Conservation (phyloP, 202 grass and related monocot species). For the Brachypodium distachyon region DNA sequence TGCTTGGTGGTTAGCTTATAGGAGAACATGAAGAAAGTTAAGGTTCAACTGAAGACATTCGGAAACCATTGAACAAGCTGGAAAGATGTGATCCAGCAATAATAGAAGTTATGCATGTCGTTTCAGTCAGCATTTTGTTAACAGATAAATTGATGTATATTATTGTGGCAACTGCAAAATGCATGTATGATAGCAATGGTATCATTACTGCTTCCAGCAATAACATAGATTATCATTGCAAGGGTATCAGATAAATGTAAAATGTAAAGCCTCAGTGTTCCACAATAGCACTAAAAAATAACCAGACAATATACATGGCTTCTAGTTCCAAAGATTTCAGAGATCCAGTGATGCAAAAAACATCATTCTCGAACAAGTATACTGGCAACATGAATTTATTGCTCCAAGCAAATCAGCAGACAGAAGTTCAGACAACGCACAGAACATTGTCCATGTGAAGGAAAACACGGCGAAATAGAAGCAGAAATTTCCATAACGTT, state of each 20-base stretch:
- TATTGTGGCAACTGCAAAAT: too few species aligned
- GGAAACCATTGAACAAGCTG: too few species aligned
- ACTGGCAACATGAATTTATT: neutral
- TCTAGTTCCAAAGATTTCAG: neutral
- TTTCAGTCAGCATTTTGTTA: neutral
- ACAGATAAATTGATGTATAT: rapidly evolving
- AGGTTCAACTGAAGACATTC: neutral
- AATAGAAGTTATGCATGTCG: neutral
- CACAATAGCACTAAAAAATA: neutral
- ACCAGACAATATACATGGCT: neutral
- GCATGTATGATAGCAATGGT: too few species aligned
- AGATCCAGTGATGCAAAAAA: neutral
- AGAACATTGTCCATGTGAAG: neutral
- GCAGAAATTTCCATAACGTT: neutral
- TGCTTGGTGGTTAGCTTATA: neutral
- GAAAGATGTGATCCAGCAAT: neutral
- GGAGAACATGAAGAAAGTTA: neutral
- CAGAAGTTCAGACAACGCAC: neutral
- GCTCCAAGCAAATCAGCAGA: neutral
- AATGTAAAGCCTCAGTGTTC: neutral
- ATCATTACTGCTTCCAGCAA: too few species aligned
- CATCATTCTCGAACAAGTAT: neutral
- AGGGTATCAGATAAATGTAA: neutral
- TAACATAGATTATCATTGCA: constrained; percentile 3
- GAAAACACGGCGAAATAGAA: neutral